Evolutionary conservation across 768 basidiomycete genomes (phyloP).

Genomic region (Boletales sp.): DNA sequence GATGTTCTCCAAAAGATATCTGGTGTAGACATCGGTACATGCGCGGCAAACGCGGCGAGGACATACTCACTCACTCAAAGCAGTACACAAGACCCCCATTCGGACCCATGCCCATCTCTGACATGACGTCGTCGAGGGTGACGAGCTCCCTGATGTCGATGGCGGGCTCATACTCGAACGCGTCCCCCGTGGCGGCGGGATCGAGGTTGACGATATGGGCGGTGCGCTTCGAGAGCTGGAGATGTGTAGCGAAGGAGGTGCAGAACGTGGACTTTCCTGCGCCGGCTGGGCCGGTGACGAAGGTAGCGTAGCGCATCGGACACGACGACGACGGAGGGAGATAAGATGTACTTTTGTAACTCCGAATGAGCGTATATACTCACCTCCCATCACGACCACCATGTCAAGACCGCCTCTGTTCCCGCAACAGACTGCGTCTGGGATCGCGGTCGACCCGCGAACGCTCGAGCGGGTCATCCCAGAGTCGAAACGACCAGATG

Average conservation of each 20-base stretch:
- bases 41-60: not conserved
- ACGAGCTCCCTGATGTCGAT: slow-evolving; percentile 95
- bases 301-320: slow-evolving; percentile 81
- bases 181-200: slow-evolving; percentile 82
- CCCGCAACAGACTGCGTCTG: slow-evolving; percentile 66
- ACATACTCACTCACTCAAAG: slow-evolving; percentile 89
- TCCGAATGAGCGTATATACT: slow-evolving; percentile 13
- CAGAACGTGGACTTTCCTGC: slow-evolving; percentile 98
- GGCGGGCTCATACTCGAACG: slow-evolving; percentile 88
- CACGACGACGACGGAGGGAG: slow-evolving; percentile 2
- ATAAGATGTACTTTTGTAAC: slow-evolving; percentile 25
- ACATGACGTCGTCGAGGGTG: slow-evolving; percentile 93
- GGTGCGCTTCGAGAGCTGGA: slow-evolving; percentile 73
- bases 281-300: slow-evolving; percentile 94
- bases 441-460: slow-evolving; percentile 81
- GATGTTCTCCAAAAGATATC: slow-evolving; percentile 94
- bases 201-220: slow-evolving; percentile 97
- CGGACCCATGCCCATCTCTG: slow-evolving; percentile 90
- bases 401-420: slow-evolving; percentile 80
- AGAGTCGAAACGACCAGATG: slow-evolving; percentile 76
- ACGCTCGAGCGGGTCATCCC: slow-evolving; percentile 89
- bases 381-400: not conserved
- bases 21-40: slow-evolving; percentile 28
- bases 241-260: slow-evolving; percentile 82
- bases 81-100: slow-evolving; percentile 98